Conservation (phyloP, 495 filamentous ascomycete species). For the Friedmanniomyces simplex region DNA sequence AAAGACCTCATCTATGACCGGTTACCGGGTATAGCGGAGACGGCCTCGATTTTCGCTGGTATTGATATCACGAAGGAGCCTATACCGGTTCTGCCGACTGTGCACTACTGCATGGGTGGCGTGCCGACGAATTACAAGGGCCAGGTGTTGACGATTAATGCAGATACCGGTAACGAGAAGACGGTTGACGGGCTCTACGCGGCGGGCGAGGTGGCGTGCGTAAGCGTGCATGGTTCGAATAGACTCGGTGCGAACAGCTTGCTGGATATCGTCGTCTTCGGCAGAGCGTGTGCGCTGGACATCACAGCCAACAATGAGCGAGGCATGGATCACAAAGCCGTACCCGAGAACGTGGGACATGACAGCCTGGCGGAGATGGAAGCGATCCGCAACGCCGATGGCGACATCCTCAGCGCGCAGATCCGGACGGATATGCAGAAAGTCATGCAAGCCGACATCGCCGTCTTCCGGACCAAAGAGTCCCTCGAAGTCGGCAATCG, state of each 20-base stretch:
- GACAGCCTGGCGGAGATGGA: conserved; percentile 80
- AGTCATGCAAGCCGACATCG: conserved; percentile 93
- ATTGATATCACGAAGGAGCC: conserved; percentile 95
- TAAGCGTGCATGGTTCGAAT: conserved; percentile 96
- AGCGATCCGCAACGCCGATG: conserved; percentile 68
- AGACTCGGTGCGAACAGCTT: conserved; percentile 95
- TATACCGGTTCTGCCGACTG: conserved; percentile 91
- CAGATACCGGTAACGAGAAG: conserved; percentile 68
- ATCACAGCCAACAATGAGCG: conserved; percentile 83
- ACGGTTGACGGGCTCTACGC: conserved; percentile 92
- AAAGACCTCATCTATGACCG: conserved; percentile 86
- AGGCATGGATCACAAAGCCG: conserved; percentile 61
- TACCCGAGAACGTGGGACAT: conserved; percentile 73
- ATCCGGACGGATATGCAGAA: conserved; percentile 92
- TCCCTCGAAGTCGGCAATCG: conserved; percentile 74
- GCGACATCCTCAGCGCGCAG: conserved; percentile 76
- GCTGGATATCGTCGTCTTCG: conserved; percentile 92
- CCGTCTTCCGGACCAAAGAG: conserved; percentile 93
- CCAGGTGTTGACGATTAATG: conserved; percentile 81
- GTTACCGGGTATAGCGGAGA: conserved; percentile 97
- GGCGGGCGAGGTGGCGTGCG: conserved; percentile 92
- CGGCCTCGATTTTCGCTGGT: conserved; percentile 89
- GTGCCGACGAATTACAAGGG: conserved; percentile 95
- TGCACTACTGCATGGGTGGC: conserved; percentile 99
- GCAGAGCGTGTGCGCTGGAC: conserved; percentile 89